These are phyloP conservation scores for Endoconidiophora polonica DNA, from an alignment of 2,329 filamentous ascomycete genomes.

Conservation along the genomic window DNA sequence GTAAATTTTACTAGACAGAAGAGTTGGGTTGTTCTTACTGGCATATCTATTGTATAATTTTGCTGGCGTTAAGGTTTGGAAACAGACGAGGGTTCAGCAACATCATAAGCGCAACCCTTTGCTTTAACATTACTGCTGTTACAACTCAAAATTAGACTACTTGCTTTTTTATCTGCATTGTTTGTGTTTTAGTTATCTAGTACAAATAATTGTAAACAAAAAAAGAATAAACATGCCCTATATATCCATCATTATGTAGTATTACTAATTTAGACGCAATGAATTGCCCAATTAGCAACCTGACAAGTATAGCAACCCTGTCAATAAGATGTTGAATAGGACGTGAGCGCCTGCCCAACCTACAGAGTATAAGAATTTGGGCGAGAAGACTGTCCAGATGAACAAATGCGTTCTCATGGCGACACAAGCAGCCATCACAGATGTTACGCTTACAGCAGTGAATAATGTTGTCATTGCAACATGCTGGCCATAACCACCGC, in stretches of 20 bases:
- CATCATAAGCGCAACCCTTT: constrained; percentile 1
- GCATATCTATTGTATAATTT: constrained; percentile 7
- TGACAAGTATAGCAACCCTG: constrained; percentile 33
- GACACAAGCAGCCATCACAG: constrained; percentile 81
- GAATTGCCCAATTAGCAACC: neutral
- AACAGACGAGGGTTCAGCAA: constrained; percentile 12
- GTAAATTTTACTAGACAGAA: neutral
- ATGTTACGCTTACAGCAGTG: constrained; percentile 43
- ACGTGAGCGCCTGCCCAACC: constrained; percentile 85
- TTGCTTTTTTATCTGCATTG: too few species aligned
- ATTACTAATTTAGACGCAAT: neutral
- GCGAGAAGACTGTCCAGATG: constrained; percentile 97
- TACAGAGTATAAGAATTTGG: constrained; percentile 85
- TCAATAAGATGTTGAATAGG: constrained; percentile 48
- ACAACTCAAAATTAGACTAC: too few species aligned
- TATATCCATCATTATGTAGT: neutral
- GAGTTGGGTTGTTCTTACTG: neutral
- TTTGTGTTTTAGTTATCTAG: neutral
- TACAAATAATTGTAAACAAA: neutral
- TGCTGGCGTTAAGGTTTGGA: constrained; percentile 13
- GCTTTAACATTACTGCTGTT: constrained; percentile 2
- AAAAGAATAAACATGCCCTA: too few species aligned
- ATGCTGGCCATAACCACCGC: constrained; percentile 31
- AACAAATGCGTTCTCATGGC: constrained; percentile 76
- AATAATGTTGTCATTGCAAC: constrained; percentile 54